Base-by-base conservation (phyloP, 2,329 filamentous ascomycete genomes). In the Capronia coronata region DNA sequence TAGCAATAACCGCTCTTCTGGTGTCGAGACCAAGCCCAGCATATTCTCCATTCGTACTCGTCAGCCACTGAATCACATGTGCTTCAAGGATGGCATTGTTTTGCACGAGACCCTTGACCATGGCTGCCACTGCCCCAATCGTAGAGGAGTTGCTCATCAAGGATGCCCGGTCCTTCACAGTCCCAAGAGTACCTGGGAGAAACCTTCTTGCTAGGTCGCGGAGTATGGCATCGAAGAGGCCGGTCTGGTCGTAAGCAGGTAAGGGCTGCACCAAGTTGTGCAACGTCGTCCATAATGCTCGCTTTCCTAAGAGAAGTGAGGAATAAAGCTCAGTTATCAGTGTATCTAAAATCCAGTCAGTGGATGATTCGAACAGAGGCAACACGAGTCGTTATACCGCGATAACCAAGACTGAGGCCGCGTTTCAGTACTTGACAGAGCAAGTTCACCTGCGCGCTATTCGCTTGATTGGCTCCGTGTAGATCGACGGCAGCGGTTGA, bases 331-430 rank as follows among this genome's bases (percentile, higher is more conserved):
- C 64, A 18, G 61, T 63, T 1, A 71, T 61, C 18, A 74, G 39
- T 6, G 66, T 60, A 52, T 71, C 72, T 75, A 56, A 1, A 21
- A 8, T 11, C 10, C 5, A 10, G 35, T 39, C 49, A 51, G 34
- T 37, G 7, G 2, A 37, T 22, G 25, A 30, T 63, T 51, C 64
- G 16, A 23, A 30, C 9, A 19, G 10, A 7, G 21, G 39, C 29
- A 42, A 21, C 13, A 11, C 11, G 14, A 22, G 9, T 22, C 25
- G 16, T 35, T 42, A 25, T 72, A 86, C 87, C 83, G 46, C 76
- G 71, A 66, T 93, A 87, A 2, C 87, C 87, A 23, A 95, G 66
- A 23, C 77, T 82, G 51, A 91, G 69, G 1, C 79, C 74, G 54
- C 83, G 82, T 2, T 78, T 71, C 16, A 72, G 67, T 5, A 82